Evolutionary conservation across 2,329 filamentous ascomycete species (phyloP).

Genomic region (Iodosphaeria phyllophila): DNA sequence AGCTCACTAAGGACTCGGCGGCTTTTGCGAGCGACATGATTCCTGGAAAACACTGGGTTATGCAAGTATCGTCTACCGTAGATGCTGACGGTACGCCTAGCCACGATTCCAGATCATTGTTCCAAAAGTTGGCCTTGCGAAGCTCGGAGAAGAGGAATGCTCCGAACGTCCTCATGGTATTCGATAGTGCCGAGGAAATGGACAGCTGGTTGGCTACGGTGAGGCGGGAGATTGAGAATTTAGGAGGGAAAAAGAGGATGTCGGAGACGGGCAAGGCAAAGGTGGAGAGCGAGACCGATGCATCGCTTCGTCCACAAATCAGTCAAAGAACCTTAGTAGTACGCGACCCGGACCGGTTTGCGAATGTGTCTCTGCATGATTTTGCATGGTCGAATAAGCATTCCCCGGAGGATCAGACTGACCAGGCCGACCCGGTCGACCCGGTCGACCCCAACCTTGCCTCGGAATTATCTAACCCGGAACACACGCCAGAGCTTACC

Average conservation of each 20-base stretch:
- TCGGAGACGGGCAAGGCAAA: constrained; percentile 39
- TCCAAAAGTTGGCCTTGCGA: constrained; percentile 45
- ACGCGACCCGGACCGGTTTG: constrained; percentile 27
- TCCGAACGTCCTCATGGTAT: constrained; percentile 51
- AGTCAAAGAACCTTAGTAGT: constrained; percentile 29
- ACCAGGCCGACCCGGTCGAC: too few species aligned
- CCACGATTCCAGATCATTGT: constrained; percentile 37
- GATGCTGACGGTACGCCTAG: constrained; percentile 34
- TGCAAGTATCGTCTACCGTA: constrained; percentile 52
- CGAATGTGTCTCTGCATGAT: constrained; percentile 18
- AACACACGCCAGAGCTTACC: constrained; percentile 19
- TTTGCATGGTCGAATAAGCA: constrained; percentile 13
- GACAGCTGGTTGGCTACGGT: constrained; percentile 54
- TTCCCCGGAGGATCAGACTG: constrained; percentile 9
- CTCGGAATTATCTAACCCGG: constrained; percentile 4
- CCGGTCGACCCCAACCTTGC: not conserved
- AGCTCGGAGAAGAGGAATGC: constrained; percentile 35
- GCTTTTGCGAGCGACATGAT: constrained; percentile 69
- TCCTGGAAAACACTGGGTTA: constrained; percentile 61
- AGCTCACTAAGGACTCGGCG: constrained; percentile 54
- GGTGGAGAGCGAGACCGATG: constrained; percentile 16
- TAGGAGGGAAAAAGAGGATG: constrained; percentile 46
- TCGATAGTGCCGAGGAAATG: constrained; percentile 57
- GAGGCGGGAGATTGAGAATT: constrained; percentile 48
- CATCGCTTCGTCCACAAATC: constrained; percentile 17